Conservation (phyloP, 1,139 yeast species). For the Candida pseudocylindracea region DNA sequence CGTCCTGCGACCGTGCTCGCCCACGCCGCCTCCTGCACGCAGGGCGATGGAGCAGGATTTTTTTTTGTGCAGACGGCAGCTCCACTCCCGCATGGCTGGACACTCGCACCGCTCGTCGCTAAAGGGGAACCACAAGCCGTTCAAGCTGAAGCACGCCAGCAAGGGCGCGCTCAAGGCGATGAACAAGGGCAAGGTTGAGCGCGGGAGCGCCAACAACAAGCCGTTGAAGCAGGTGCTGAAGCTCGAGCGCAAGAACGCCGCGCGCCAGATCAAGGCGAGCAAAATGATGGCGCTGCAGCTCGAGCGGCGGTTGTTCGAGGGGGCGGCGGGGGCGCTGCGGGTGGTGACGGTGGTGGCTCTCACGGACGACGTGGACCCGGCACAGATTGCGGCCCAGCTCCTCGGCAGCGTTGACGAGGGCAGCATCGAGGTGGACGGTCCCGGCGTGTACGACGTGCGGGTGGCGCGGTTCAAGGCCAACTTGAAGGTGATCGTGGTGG, state of each 20-base stretch:
- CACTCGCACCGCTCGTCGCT: slow-evolving; percentile 67
- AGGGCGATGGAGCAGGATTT: too few relatives aligned
- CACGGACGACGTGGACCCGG: slow-evolving; percentile 45
- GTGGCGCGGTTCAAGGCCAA: slow-evolving; percentile 53
- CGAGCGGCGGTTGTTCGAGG: slow-evolving; percentile 54
- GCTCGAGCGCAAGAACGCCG: slow-evolving; percentile 53
- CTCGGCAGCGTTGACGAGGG: slow-evolving; percentile 11
- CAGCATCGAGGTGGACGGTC: slow-evolving; percentile 12
- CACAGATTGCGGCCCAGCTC: slow-evolving; percentile 29
- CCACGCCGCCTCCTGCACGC: too few relatives aligned
- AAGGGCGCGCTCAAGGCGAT: slow-evolving; percentile 68
- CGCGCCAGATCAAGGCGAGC: slow-evolving; percentile 55
- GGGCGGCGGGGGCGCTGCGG: slow-evolving; percentile 61
- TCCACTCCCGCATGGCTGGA: slow-evolving; percentile 17
- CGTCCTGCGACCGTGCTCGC: too few relatives aligned
- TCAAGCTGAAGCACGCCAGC: slow-evolving; percentile 81
- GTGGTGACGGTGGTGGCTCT: slow-evolving; percentile 64
- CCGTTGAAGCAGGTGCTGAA: slow-evolving; percentile 26
- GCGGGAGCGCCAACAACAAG: slow-evolving; percentile 15
- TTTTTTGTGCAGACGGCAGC: too few relatives aligned
- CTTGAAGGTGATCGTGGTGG: slow-evolving; percentile 57
- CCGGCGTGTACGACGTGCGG: slow-evolving; percentile 25
- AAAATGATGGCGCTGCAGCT: slow-evolving; percentile 35
- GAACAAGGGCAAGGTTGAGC: slow-evolving; percentile 77
- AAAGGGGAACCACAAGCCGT: slow-evolving; percentile 71